Base-by-base conservation (phyloP, 2,329 filamentous ascomycete species). In the Paraphoma sp. region DNA sequence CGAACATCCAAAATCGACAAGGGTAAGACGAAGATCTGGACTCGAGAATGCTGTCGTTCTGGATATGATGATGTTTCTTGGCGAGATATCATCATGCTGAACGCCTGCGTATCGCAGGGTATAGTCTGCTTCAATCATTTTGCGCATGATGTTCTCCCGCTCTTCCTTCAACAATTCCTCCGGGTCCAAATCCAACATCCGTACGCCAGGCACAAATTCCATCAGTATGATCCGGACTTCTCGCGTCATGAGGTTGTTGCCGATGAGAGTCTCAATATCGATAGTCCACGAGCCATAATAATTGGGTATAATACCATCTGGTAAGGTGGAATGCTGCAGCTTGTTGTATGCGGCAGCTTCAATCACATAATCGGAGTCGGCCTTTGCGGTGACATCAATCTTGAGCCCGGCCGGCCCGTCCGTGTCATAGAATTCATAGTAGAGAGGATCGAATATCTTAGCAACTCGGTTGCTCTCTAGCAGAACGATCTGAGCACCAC, bases 371-470 rank as follows among this genome's bases (percentile, higher is more conserved):
- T 51, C 41, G 7, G 4, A 2, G 2, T 51, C 48, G 1, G 53
- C 47, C 4, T 23, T 4, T 9, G 8, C 43, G 10, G 29, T 16
- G 17, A 51, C 23, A 44, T 56, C 33, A 3, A 36, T 10, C 33
- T 36, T 36, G 10, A 10, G 9, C 33, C 14, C 14, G 14, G 14
- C 33, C 10, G 33, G 33, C 14, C 33, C 33, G 33, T 36, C 33
- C 2, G 9, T 14, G n/a, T 45, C 9, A 30, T 29, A 5, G 16
- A 30, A 51, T 14, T 29, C 8, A 38, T 57, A 57, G 49, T 46
- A 56, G 4, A 57, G 6, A 6, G 54, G 52, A 46, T 57, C 58
- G 29, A 45, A 60, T 4, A 60, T 48, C 46, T 60, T 57, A 6
- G 58, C 58, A 41, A 60, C 51, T 5, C 48, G 44, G 5, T 46